Evolutionary conservation across 805 yeast species (phyloP), one percentile per base, ranked within the genome.

Genomic region (Schwanniomyces sp.): DNA sequence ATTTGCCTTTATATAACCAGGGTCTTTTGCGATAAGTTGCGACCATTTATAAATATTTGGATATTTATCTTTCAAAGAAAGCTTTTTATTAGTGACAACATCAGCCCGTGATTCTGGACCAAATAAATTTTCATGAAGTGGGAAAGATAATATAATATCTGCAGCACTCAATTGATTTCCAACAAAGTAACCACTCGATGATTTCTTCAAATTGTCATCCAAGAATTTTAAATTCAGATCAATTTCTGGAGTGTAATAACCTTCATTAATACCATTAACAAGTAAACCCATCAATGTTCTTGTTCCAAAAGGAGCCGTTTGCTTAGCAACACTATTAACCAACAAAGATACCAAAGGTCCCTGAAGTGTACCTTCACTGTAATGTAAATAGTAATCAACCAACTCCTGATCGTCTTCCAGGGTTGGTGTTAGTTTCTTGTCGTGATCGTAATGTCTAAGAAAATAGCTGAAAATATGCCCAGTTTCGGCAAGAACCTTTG

Each of bases 291-390:
- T 68, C 25, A 70, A 48, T 30, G 46, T 51, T 27, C 51, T 49
- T 10, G 53, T 45, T 4, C 64, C 64, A 44, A 53, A 64, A 8
- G 74, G 75, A 4, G 72, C 66, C 25, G 39, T 48, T 21, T 50
- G 12, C 12, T 46, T 50, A 2, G 75, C 74, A 24, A 57, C 41
- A 16, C 44, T 24, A 27, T 61, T 56, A 25, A 71, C 63, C 14
- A 71, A 56, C 43, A 68, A 55, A 4, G 69, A 51, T 28, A 72
- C 67, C 45, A 79, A 59, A 7, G 71, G 64, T 5, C 81, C 80
- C 59, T 79, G 83, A 14, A 86, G 59, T 18, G 87, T 74, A 0
- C 83, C 87, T 62, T 86, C 92, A n/a, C 78, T 61, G 54, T 77
- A 81, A 56, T 80, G 81, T 38, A 80, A 62, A 52, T 66, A 82